Percentiles rank a stretch among this genome's conserved stretches.
These are phyloP conservation scores for Volvox carteri DNA, from an alignment of 163 green algal genomes.

Conservation along the genomic window DNA sequence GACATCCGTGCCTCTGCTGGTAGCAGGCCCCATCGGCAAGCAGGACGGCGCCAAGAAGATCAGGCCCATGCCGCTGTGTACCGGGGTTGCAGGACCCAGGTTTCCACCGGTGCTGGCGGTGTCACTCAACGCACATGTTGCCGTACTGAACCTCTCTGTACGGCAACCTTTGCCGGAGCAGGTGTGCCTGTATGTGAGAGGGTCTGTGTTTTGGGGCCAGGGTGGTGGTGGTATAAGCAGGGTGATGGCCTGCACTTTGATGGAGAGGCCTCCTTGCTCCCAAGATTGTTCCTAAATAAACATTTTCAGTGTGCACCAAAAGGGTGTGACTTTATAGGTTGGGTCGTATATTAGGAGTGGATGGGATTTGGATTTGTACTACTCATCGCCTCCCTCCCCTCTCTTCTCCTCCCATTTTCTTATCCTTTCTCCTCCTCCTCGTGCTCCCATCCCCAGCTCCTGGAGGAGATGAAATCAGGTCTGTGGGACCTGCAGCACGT, in stretches of 20 bases:
- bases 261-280: too few relatives aligned
- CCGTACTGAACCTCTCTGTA: not conserved
- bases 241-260: too few relatives aligned
- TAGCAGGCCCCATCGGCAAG: not conserved
- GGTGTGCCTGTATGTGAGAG: too few relatives aligned
- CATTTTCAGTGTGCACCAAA: too few relatives aligned
- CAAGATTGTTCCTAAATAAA: too few relatives aligned
- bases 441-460: not conserved
- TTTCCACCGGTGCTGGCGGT: conserved; percentile 13
- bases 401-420: too few relatives aligned
- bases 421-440: not conserved
- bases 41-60: conserved; percentile 1
- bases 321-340: too few relatives aligned
- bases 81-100: not conserved
- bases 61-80: not conserved
- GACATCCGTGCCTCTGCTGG: conserved; percentile 6
- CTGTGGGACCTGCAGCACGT: conserved; percentile 22
- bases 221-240: too few relatives aligned
- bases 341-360: too few relatives aligned
- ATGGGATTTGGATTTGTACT: too few relatives aligned
- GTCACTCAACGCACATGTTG: not conserved
- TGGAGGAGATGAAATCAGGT: not conserved
- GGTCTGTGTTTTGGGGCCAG: too few relatives aligned
- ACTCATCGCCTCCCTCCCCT: too few relatives aligned
- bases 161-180: conserved; percentile 13